Base-by-base conservation (phyloP, 2,329 filamentous ascomycete species). In the Alternaria infectoria region DNA sequence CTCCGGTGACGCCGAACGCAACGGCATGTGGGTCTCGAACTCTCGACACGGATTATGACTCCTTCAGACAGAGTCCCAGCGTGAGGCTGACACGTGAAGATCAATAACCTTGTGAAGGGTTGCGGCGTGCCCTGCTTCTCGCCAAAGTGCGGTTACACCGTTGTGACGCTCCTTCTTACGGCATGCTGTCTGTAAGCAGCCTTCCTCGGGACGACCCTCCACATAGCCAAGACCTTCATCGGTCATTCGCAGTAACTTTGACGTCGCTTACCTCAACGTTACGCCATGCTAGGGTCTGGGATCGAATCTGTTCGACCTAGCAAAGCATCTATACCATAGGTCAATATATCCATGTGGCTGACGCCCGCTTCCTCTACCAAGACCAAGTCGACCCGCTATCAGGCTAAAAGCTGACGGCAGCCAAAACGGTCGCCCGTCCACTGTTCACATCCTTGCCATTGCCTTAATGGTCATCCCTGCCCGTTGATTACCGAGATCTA, bases 161-260 rank as follows among this genome's bases (percentile, higher is more conserved):
- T 46, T 59, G 32, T 44, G 43, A 30, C 8, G 21, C 23, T 61
- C 19, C 25, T 54, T 26, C 45, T 43, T 57, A 30, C 46, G 28
- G 46, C 46, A 51, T 46, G 70, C 69, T 67, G 49, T 28, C 68
- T 71, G 67, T 74, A 69, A 72, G 72, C 74, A 64, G 69, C 67
- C 68, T 65, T 65, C 61, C 68, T 67, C 70, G 69, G 72, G 63
- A 70, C 71, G 74, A 71, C 66, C 70, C 72, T 74, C 67, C 61
- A 62, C 65, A 65, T 57, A 43, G 25, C 40, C 40, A 58, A 60
- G 51, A 59, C 57, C 59, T 32, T 62, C 47, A 52, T 58, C 17
- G 52, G 46, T 66, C 32, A 47, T 59, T 13, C 12, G 58, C 51
- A 60, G 61, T 59, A 50, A 64, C 59, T 59, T 61, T 52, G 57